A percentile compares a stretch with the other conserved stretches of the same genome.
Evolutionary conservation across 179 eudicot genomes (phyloP).

Genomic region (Silene coronaria): DNA sequence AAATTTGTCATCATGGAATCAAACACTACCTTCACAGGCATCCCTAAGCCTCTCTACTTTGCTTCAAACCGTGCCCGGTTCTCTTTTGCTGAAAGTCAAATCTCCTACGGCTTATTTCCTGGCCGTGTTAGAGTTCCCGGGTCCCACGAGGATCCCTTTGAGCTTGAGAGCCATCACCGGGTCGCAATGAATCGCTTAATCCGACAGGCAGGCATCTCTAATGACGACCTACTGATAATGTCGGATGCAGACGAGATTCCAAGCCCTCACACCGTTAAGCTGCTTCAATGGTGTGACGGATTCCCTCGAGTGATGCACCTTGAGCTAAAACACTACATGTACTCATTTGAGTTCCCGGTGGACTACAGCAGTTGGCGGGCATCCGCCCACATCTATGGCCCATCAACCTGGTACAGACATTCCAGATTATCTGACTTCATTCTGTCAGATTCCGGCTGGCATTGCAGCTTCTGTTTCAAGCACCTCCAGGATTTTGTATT

Average conservation of each 20-base stretch:
- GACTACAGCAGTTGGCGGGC: slow-evolving; percentile 86
- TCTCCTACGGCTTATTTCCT: slow-evolving; percentile 49
- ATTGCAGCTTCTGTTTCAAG: slow-evolving; percentile 79
- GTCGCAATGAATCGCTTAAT: slow-evolving; percentile 52
- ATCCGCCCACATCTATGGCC: slow-evolving; percentile 43
- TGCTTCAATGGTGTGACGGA: slow-evolving; percentile 77
- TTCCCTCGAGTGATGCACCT: slow-evolving; percentile 61
- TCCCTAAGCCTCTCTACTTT: slow-evolving; percentile 63
- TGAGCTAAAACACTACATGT: slow-evolving; percentile 66
- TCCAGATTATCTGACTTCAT: slow-evolving; percentile 51
- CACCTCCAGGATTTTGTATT: slow-evolving; percentile 56
- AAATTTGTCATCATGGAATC: slow-evolving; percentile 74
- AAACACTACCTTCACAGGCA: slow-evolving; percentile 80
- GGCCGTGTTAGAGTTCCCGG: slow-evolving; percentile 31
- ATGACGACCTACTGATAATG: slow-evolving; percentile 66
- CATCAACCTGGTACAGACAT: slow-evolving; percentile 49
- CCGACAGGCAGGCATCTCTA: slow-evolving; percentile 48
- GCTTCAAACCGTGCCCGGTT: slow-evolving; percentile 44
- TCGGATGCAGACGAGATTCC: slow-evolving; percentile 87
- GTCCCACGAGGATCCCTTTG: slow-evolving; percentile 47
- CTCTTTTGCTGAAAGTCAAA: slow-evolving; percentile 52
- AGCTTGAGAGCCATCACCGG: slow-evolving; percentile 50
- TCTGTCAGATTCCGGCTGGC: slow-evolving; percentile 88
- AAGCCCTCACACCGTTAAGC: slow-evolving; percentile 61
- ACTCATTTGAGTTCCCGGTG: slow-evolving; percentile 83